Base-by-base conservation (phyloP, 108 stramenopile genomes). In the Skeletonema menzelii region DNA sequence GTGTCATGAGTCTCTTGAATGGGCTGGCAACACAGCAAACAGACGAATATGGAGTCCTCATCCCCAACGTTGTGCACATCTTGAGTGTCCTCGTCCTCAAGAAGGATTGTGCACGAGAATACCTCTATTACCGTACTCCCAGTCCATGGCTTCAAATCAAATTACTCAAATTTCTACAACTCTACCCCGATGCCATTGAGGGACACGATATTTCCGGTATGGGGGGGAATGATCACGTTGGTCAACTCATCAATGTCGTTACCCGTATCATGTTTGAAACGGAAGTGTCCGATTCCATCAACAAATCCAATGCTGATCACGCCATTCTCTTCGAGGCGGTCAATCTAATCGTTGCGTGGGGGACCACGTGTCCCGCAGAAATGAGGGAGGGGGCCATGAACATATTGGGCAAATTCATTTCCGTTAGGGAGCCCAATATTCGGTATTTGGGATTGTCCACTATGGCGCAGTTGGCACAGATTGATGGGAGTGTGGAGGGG, bases 261-360 rank as follows among this genome's bases (percentile, higher is more conserved):
- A 86, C 88, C 2, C 89, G 89, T 63, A 96, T 97, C 76, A 64
- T 97, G 62, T 91, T 90, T 26, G 94, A 94, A 70, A 96, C 96
- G 6, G 91, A 93, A 40, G 94, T 98, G 3, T 94, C 92, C 32
- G 94, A 96, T 32, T 91, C 88, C n/a, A 96, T 97, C 64, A 99
- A 99, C 84, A 97, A 97, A 75, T 96, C 91, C 55, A 99, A 97
- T 70, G 98, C 97, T 37, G 96, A 97, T 72, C 96, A 99, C 73
- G 91, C 97, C 28, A 83, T 99, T 34, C 72, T 98, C 63, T 97
- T 98, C 67, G 98, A 99, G 83, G 96, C 97, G 13, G 91, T 98
- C 56, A 97, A 97, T 73, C 69, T 97, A 12, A 94, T 99, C 71
- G 90, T 95, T 1, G 85, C 83, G 40, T 98, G 96, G 83, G 97